phyloP scores from a whole-genome alignment of 495 filamentous ascomycete species.

The Tuber microsphaerosporum region DNA sequence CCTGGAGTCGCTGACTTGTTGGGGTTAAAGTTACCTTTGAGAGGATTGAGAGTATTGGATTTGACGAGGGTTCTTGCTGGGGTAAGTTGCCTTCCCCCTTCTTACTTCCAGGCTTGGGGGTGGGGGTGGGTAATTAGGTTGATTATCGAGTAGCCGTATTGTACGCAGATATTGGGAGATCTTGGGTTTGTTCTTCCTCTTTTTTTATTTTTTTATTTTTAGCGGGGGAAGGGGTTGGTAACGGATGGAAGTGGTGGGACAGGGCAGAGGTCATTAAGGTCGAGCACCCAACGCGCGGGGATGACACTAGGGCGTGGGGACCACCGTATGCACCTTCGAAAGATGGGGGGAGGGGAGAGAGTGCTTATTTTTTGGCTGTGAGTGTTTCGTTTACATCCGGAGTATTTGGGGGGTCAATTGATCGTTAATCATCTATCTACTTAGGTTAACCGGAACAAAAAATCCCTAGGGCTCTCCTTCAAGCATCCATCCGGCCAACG shows the following conservation, averaged over 20 bases:
- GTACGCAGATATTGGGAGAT: constrained; percentile 94
- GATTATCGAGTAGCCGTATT: constrained; percentile 66
- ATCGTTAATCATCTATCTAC: not conserved
- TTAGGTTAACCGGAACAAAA: constrained; percentile 59
- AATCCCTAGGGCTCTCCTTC: constrained; percentile 85
- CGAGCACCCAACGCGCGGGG: constrained; percentile 83
- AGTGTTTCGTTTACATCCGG: constrained; percentile 18
- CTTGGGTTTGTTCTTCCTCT: constrained; percentile 62
- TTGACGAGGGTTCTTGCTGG: constrained; percentile 95
- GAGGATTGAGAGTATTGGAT: constrained; percentile 82
- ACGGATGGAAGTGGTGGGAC: not conserved
- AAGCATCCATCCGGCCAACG: constrained; percentile 72
- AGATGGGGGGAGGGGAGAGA: constrained; percentile 80
- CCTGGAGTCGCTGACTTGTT: constrained; percentile 1
- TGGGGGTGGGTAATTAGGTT: constrained; percentile 7
- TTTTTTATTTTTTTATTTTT: constrained; percentile 10
- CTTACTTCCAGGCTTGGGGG: not conserved
- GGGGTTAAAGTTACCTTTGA: constrained; percentile 54
- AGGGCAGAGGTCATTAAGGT: constrained; percentile 96
- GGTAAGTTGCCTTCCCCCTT: constrained; percentile 50
- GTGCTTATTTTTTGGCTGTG: constrained; percentile 89
- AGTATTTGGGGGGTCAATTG: not conserved
- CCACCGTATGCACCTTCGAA: constrained; percentile 75
- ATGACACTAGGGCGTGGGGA: constrained; percentile 94
- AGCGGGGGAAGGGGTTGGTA: constrained; percentile 8